Evolutionary conservation across 352 stramenopile genomes (phyloP).

Genomic region (Phytophthora lateralis): DNA sequence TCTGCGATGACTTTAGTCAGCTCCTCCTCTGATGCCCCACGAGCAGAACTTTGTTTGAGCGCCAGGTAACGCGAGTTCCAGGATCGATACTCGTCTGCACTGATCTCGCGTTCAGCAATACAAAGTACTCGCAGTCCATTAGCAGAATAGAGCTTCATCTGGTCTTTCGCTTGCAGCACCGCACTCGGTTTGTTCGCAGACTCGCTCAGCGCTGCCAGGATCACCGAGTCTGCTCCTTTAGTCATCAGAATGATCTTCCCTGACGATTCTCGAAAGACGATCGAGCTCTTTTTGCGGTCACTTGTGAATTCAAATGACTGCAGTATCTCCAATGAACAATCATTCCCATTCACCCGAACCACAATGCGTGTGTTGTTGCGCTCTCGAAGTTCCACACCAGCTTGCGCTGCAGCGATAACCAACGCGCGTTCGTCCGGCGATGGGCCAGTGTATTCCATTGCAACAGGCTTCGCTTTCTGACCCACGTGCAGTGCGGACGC

Average conservation of each 20-base stretch:
- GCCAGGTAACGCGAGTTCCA: constrained; percentile 56
- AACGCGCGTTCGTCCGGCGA: constrained; percentile 82
- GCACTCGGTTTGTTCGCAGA: constrained; percentile 30
- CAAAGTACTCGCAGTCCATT: constrained; percentile 77
- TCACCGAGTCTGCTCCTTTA: constrained; percentile 91
- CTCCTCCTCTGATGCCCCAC: constrained; percentile 34
- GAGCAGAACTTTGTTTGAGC: constrained; percentile 21
- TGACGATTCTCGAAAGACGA: constrained; percentile 44
- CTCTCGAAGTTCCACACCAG: constrained; percentile 44
- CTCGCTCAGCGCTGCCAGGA: constrained; percentile 58
- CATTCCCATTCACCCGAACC: constrained; percentile 36
- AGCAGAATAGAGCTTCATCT: constrained; percentile 61
- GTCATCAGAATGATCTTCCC: constrained; percentile 52
- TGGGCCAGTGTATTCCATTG: constrained; percentile 72
- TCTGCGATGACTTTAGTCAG: constrained; percentile 44
- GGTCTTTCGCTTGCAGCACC: constrained; percentile 40
- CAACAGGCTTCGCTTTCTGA: constrained; percentile 1
- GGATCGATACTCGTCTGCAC: constrained; percentile 48
- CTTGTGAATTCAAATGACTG: constrained; percentile 70
- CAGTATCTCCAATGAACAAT: constrained; percentile 50
- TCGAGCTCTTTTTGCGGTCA: constrained; percentile 73
- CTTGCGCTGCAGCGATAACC: constrained; percentile 53
- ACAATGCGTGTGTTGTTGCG: constrained; percentile 40
- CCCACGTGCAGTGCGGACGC: neutral
- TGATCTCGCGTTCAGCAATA: constrained; percentile 63